These are phyloP conservation scores for Escallonia rubra DNA, from an alignment of 129 eudicot genomes.

Conservation along the genomic window DNA sequence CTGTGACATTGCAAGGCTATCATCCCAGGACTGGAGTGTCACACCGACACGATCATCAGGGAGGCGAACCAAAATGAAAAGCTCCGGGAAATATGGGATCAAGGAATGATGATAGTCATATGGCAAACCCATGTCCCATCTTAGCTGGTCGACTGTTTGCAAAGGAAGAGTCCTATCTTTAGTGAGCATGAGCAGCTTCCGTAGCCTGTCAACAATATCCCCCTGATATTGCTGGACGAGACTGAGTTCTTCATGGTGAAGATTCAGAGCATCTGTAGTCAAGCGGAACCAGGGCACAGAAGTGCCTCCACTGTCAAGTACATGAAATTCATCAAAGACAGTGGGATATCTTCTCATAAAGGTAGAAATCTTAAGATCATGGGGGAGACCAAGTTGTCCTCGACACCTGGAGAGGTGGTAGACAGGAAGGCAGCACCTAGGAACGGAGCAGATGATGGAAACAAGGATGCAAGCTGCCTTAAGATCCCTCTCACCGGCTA, in stretches of 20 bases:
- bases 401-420: slow-evolving; percentile 46
- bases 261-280: slow-evolving; percentile 38
- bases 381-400: slow-evolving; percentile 66
- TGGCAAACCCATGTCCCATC: slow-evolving; percentile 95
- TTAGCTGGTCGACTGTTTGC: slow-evolving; percentile 73
- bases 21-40: slow-evolving; percentile 53
- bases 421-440: slow-evolving; percentile 40
- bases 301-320: slow-evolving; percentile 64
- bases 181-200: slow-evolving; percentile 79
- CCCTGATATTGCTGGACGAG: slow-evolving; percentile 36
- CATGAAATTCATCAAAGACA: slow-evolving; percentile 61
- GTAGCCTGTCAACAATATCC: slow-evolving; percentile 61
- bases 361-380: slow-evolving; percentile 59
- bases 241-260: slow-evolving; percentile 31
- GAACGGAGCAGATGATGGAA: slow-evolving; percentile 46
- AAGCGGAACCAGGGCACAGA: slow-evolving; percentile 67
- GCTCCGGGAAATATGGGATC: slow-evolving; percentile 33
- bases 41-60: slow-evolving; percentile 66
- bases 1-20: slow-evolving; percentile 54
- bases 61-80: slow-evolving; percentile 48
- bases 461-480: slow-evolving; percentile 60
- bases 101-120: slow-evolving; percentile 46
- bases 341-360: slow-evolving; percentile 70
- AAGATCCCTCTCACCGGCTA: slow-evolving; percentile 52
- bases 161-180: slow-evolving; percentile 53